These are phyloP conservation scores for Alternaria sp. DNA, from an alignment of 2,329 filamentous ascomycete species.

Conservation along the genomic window DNA sequence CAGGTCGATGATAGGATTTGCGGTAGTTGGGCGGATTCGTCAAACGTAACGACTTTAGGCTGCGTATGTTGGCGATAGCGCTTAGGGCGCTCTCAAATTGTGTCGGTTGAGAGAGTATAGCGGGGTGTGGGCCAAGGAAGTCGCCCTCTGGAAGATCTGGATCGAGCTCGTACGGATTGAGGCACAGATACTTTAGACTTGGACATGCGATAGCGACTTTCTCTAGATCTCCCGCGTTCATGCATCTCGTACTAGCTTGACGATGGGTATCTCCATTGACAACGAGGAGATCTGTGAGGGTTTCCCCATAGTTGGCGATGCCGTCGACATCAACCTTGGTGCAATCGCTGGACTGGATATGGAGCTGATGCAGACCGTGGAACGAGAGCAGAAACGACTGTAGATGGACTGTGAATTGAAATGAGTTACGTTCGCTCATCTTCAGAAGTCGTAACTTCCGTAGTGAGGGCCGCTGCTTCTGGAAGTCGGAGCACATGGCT, in stretches of 20 bases:
- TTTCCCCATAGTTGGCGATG: neutral
- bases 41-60: neutral
- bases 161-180: neutral
- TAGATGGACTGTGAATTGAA: accelerated
- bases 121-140: neutral
- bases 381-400: neutral
- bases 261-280: neutral
- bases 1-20: neutral
- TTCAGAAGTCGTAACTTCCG: neutral
- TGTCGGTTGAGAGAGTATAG: neutral
- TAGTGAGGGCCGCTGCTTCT: neutral
- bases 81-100: neutral
- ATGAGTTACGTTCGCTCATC: neutral
- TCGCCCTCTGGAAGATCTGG: neutral
- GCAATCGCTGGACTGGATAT: neutral
- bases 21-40: neutral
- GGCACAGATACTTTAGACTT: neutral
- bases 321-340: neutral
- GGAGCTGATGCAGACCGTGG: neutral
- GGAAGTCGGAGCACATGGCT: neutral
- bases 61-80: neutral
- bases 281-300: neutral
- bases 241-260: neutral
- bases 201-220: neutral
- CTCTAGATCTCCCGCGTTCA: neutral